These are phyloP conservation scores for Aspergillus chevalieri DNA, from an alignment of 2,329 filamentous ascomycete species.

Conservation along the genomic window DNA sequence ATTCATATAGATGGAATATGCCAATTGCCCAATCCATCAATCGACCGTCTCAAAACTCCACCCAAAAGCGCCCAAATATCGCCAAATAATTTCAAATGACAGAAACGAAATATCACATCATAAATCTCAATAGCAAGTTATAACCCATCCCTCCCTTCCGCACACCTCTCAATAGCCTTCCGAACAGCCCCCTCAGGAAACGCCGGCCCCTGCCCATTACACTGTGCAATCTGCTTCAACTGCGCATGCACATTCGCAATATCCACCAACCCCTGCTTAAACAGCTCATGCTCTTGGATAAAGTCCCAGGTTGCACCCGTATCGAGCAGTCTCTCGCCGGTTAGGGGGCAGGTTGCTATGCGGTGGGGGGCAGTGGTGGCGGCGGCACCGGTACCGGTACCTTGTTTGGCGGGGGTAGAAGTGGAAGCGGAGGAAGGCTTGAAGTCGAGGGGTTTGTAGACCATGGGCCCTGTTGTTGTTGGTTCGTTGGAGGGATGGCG, in stretches of 20 bases:
- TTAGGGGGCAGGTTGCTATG: conserved; percentile 58
- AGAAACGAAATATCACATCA: conserved; percentile 55
- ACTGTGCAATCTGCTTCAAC: conserved; percentile 67
- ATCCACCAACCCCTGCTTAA: conserved; percentile 70
- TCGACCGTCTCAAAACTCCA: neutral
- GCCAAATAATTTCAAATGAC: too few species aligned
- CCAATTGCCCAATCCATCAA: too few species aligned
- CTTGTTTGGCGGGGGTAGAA: neutral
- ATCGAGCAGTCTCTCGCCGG: conserved; percentile 63
- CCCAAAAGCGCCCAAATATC: neutral
- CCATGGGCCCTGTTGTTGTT: conserved; percentile 60
- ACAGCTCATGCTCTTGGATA: conserved; percentile 74
- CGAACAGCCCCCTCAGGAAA: conserved; percentile 72
- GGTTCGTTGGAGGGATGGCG: conserved; percentile 26
- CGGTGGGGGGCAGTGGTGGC: conserved; percentile 54
- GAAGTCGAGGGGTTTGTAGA: conserved; percentile 67
- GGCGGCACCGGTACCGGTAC: conserved; percentile 51
- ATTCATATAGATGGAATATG: too few species aligned
- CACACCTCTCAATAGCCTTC: conserved; percentile 70
- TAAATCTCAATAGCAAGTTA: conserved; percentile 53
- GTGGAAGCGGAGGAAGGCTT: neutral
- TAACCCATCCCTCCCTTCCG: conserved; percentile 44
- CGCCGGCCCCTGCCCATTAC: conserved; percentile 81
- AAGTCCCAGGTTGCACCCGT: conserved; percentile 82
- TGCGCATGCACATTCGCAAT: conserved; percentile 73